Evolutionary conservation across 2,329 filamentous ascomycete genomes (phyloP).

Genomic region (Trichoderma citrinoviride): DNA sequence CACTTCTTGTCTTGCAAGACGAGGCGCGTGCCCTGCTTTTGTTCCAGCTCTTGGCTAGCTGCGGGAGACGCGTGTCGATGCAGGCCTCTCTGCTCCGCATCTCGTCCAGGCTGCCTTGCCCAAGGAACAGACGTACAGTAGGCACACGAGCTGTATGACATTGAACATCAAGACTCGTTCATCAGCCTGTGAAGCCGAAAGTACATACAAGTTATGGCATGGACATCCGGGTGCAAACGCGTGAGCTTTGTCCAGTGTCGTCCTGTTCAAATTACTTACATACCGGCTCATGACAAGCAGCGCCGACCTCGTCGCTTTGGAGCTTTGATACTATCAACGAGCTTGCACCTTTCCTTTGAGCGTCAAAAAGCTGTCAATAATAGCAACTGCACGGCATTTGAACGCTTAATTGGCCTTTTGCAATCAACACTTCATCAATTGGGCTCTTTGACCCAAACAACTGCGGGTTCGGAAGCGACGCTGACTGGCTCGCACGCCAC

Average conservation of each 20-base stretch:
- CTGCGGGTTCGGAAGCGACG: slow-evolving; percentile 5
- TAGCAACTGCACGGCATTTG: neutral
- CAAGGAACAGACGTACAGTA: neutral
- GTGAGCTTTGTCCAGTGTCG: neutral
- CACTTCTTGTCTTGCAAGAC: no score
- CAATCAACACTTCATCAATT: neutral
- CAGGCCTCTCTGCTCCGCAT: neutral
- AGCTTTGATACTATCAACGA: no score
- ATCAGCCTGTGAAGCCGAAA: no score
- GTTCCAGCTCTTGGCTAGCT: neutral
- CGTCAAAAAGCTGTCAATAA: neutral
- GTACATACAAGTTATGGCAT: neutral
- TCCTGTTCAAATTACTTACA: neutral
- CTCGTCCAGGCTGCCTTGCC: neutral
- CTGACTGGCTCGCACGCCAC: slow-evolving; percentile 14
- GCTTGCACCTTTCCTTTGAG: neutral
- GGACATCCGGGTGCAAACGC: neutral
- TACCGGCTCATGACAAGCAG: neutral
- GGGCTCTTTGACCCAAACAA: neutral
- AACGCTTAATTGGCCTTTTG: neutral
- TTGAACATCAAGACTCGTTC: neutral
- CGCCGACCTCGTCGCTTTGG: neutral
- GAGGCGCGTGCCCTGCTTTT: neutral
- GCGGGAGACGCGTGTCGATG: neutral
- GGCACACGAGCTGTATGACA: neutral